Evolutionary conservation across 805 yeast genomes (phyloP).

Genomic region (Wickerhamomyces alni): DNA sequence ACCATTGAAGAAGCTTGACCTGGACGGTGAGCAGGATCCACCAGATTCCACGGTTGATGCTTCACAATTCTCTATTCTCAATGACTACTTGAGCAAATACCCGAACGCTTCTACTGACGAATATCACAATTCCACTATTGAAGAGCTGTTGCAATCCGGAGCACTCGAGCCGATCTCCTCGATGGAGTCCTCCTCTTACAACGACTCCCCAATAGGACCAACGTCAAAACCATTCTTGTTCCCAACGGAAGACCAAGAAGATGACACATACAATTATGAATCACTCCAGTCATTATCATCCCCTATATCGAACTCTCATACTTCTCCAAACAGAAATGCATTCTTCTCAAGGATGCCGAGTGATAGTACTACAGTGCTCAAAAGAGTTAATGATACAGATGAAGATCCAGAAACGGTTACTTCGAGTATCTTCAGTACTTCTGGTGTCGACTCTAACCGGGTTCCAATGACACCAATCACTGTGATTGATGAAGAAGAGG

Average conservation of each 20-base stretch:
- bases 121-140: background rate
- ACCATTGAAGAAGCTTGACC: background rate
- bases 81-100: background rate
- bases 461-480: slow-evolving; percentile 15
- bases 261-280: slow-evolving; percentile 13
- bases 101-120: background rate
- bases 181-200: background rate
- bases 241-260: slow-evolving; percentile 15
- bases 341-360: slow-evolving; percentile 13
- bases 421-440: slow-evolving; percentile 13
- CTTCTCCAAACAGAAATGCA: slow-evolving; percentile 12
- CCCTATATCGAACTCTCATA: background rate
- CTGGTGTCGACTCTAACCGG: slow-evolving; percentile 5
- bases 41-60: background rate
- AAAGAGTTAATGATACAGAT: too few relatives aligned
- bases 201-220: background rate
- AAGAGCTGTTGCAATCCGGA: too few relatives aligned
- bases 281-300: slow-evolving; percentile 12
- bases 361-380: too few relatives aligned
- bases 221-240: background rate
- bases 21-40: background rate
- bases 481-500: slow-evolving; percentile 17
- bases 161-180: background rate
- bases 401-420: slow-evolving; percentile 2
- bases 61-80: background rate